Conservation (phyloP, 805 yeast species). For the Candida ulmi region DNA sequence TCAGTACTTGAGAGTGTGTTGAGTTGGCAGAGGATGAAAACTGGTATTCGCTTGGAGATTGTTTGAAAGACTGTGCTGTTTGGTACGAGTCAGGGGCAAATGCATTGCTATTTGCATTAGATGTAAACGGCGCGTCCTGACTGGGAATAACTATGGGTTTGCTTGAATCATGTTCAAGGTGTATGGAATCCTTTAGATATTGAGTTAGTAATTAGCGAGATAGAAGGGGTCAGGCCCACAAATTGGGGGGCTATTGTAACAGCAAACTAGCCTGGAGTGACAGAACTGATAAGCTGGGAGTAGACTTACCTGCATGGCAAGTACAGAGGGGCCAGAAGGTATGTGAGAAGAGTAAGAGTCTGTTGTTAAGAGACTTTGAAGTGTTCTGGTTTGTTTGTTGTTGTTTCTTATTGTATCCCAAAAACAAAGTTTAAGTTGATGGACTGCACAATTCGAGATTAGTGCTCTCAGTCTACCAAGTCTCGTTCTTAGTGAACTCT, state of each 20-base stretch:
- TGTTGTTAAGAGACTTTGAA: conserved; percentile 1
- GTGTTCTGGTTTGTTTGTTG: no score
- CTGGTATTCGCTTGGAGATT: conserved; percentile 15
- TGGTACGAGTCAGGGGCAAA: conserved; percentile 22
- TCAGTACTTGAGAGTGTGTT: conserved; percentile 13
- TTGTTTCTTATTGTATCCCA: no score
- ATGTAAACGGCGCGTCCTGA: conserved; percentile 18
- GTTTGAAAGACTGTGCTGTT: conserved; percentile 21
- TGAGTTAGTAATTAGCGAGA: no score
- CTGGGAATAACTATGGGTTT: conserved; percentile 27
- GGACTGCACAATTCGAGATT: no score
- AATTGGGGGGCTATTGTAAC: no score
- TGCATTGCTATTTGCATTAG: conserved; percentile 4
- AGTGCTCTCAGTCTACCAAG: no score
- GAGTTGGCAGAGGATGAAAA: conserved; percentile 22
- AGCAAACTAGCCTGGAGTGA: neutral
- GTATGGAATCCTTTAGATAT: conserved; percentile 7
- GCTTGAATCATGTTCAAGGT: conserved; percentile 17
- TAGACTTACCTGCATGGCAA: conserved; percentile 13
- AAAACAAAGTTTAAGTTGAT: no score
- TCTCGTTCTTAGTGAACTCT: no score
- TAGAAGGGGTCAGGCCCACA: no score
- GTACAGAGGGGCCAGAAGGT: no score
- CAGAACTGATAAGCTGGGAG: no score
- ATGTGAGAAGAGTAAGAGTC: conserved; percentile 4